Evolutionary conservation across 2,329 filamentous ascomycete genomes (phyloP).

Genomic region (Knufia fluminis): DNA sequence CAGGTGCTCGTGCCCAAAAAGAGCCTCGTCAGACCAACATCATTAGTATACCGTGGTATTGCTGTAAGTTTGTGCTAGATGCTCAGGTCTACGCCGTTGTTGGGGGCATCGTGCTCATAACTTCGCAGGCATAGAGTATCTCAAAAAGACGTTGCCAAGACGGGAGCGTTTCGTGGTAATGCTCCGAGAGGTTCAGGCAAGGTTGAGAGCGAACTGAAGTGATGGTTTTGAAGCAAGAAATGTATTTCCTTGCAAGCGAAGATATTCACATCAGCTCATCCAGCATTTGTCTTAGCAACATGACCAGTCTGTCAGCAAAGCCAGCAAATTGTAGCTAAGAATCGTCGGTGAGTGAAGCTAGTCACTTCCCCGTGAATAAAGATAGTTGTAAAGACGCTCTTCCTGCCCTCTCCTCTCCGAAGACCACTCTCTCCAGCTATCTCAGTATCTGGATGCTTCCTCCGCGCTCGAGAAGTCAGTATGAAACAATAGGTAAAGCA

Average conservation of each 20-base stretch:
- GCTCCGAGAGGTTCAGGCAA: background rate
- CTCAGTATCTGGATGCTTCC: too few relatives aligned
- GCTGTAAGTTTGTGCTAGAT: background rate
- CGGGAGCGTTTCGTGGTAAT: background rate
- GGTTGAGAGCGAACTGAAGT: background rate
- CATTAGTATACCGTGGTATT: background rate
- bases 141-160: conserved; percentile 3
- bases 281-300: conserved; percentile 41
- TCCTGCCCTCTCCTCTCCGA: background rate
- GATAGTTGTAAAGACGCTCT: conserved; percentile 3
- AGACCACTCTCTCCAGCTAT: too few relatives aligned
- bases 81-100: conserved; percentile 1
- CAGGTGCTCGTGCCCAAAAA: conserved; percentile 5
- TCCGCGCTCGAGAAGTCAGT: too few relatives aligned
- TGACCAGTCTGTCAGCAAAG: conserved; percentile 47
- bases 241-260: background rate
- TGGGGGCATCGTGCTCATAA: conserved; percentile 2
- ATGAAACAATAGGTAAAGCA: conserved; percentile 1
- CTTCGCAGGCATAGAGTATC: background rate
- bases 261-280: background rate
- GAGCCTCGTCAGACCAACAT: background rate
- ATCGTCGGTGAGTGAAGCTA: background rate
- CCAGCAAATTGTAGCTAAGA: conserved; percentile 29
- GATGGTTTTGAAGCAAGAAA: background rate
- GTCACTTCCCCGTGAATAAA: conserved; percentile 1